Evolutionary conservation across 2,329 filamentous ascomycete species (phyloP).

Genomic region (Zymoseptoria pseudotritici): DNA sequence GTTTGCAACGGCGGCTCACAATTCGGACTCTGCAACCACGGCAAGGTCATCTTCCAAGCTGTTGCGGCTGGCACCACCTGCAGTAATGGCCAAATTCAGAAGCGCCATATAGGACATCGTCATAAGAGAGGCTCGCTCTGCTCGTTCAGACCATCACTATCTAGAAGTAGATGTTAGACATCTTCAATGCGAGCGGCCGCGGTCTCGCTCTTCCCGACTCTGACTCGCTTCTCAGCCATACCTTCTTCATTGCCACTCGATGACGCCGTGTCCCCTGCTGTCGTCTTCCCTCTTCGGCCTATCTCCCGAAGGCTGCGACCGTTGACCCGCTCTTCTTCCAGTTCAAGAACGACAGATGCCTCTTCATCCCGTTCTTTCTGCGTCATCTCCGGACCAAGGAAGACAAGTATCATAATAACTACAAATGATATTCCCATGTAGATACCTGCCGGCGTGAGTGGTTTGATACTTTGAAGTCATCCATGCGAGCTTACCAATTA

Average conservation of each 20-base stretch:
- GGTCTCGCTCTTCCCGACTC: background rate
- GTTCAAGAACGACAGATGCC: constrained; percentile 12
- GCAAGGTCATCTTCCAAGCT: constrained; percentile 33
- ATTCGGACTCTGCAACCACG: constrained; percentile 40
- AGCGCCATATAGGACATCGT: constrained; percentile 5
- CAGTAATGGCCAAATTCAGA: constrained; percentile 33
- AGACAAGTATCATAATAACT: constrained; percentile 30
- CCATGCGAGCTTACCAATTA: constrained; percentile 24
- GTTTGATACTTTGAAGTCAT: background rate
- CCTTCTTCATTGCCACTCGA: background rate
- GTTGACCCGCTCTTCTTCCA: constrained; percentile 12
- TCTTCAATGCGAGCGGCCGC: background rate
- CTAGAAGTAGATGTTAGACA: background rate
- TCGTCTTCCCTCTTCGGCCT: too few species aligned
- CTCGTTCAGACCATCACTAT: background rate
- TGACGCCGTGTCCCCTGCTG: background rate
- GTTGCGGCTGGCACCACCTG: constrained; percentile 41
- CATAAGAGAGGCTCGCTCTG: background rate
- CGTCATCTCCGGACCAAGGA: constrained; percentile 27
- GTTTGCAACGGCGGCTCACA: constrained; percentile 35
- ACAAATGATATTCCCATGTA: constrained; percentile 16
- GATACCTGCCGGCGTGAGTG: constrained; percentile 2
- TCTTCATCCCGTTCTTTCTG: constrained; percentile 21
- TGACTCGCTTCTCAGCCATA: background rate
- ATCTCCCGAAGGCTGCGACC: constrained; percentile 16